Evolutionary conservation across 805 yeast genomes (phyloP), one percentile per base, ranked within the genome.

Genomic region (Zygotorulaspora chibaensis): DNA sequence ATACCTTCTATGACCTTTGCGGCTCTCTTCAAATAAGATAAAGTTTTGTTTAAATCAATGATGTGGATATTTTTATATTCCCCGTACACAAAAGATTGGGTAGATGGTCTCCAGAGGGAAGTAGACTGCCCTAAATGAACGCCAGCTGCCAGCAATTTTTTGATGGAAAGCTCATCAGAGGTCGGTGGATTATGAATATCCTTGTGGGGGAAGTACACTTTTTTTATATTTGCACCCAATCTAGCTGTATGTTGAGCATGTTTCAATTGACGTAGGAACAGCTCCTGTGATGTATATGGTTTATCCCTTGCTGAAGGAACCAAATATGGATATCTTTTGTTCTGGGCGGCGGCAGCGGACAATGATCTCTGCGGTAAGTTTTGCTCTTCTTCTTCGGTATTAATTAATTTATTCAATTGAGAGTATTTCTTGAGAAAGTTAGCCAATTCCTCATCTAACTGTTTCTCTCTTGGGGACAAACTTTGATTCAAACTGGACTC

Each of bases 111-210:
- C 79, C 83, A 84, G 50, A 83, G 71, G 2, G 84, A 72, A 29
- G 80, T 83, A n/a, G 96, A 77, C 57, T 91, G 97, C 25, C 99
- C 99, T 55, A 93, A 71, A 66, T 93, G 99, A 38, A 91, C 91
- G 42, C 96, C 97, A 0, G 97, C 87, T 3, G 96, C 91, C 66
- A 91, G 65, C 43, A 93, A 73, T 46, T 80, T 80, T 26, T 87
- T 71, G 30, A 89, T 71, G 2, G 91, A 75, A 10, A 87, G 62
- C 46, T 85, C 79, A 17, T 75, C 66, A 17, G 80, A 70, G 11
- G 71, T 56, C 29, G 76, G 70, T 13, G 96, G 96, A 18, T 72
- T 67, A 37, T 72, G 70, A 26, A 83, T 71, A 49, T 85, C 85
- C 50, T 76, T 72, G 59, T 82, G 81, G 13, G 96, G 95, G 43